Conservation (phyloP, 2,329 filamentous ascomycete species). For the Talaromyces sp. region DNA sequence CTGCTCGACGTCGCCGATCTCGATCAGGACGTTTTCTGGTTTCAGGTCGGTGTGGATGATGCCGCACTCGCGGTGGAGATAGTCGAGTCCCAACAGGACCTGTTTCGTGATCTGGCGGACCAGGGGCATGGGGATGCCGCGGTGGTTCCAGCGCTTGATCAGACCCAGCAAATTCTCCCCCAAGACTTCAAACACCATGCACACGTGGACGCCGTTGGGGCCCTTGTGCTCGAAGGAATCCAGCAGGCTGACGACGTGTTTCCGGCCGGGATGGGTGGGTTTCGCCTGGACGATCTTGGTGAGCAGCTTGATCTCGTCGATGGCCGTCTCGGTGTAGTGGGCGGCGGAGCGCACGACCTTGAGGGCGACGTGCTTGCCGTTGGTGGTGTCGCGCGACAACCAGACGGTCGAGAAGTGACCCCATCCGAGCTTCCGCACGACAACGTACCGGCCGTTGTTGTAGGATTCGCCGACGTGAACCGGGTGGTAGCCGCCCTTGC, state of each 20-base stretch:
- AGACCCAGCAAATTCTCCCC: slow-evolving; percentile 91
- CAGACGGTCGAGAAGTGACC: slow-evolving; percentile 98
- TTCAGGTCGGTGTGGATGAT: slow-evolving; percentile 98
- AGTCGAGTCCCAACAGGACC: slow-evolving; percentile 89
- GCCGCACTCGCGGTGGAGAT: slow-evolving; percentile 93
- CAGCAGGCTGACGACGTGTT: slow-evolving; percentile 90
- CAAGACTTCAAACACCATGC: slow-evolving; percentile 98
- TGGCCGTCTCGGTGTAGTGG: slow-evolving; percentile 97
- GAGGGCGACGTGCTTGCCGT: slow-evolving; percentile 88
- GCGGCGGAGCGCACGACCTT: slow-evolving; percentile 97
- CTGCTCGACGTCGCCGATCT: slow-evolving; percentile 97
- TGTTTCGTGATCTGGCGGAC: slow-evolving; percentile 99
- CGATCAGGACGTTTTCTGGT: slow-evolving; percentile 96
- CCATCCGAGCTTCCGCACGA: slow-evolving; percentile 95
- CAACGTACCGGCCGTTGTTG: slow-evolving; percentile 94
- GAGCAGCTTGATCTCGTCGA: slow-evolving; percentile 97
- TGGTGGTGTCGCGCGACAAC: slow-evolving; percentile 75
- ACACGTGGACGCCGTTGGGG: slow-evolving; percentile 92
- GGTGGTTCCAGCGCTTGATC: slow-evolving; percentile 98
- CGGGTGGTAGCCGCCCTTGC: slow-evolving; percentile 97
- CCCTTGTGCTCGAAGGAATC: slow-evolving; percentile 98
- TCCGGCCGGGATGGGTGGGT: slow-evolving; percentile 85
- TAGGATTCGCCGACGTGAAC: slow-evolving; percentile 93
- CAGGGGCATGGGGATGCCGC: slow-evolving; percentile 90
- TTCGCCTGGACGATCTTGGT: slow-evolving; percentile 96